Conservation (phyloP, 371 early-diverging fungal genomes). For the Mucor saturninus region DNA sequence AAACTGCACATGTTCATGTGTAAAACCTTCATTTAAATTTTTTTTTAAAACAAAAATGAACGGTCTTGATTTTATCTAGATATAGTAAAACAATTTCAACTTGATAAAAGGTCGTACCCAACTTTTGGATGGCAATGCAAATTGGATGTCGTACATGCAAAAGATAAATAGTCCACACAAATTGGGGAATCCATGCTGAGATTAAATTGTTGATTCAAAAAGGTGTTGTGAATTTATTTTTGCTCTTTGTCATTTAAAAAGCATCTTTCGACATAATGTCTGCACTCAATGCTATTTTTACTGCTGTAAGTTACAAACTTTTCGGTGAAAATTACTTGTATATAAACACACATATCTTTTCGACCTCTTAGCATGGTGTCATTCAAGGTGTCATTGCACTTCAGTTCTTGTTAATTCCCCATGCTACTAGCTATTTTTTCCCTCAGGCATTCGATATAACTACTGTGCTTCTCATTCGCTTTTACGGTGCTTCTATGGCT, state of each 20-base stretch:
- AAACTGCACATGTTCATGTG: too few species aligned
- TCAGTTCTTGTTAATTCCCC: conserved; percentile 33
- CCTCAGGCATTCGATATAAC: conserved; percentile 22
- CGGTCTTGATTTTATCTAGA: too few species aligned
- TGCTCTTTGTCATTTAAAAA: neutral
- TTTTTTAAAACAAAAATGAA: too few species aligned
- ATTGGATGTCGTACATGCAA: too few species aligned
- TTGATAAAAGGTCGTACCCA: too few species aligned
- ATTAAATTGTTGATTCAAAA: too few species aligned
- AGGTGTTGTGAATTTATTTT: neutral
- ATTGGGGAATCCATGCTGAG: too few species aligned
- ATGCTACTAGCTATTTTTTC: conserved; percentile 16
- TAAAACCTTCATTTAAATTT: too few species aligned
- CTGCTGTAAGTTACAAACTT: conserved; percentile 20
- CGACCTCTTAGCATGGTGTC: conserved; percentile 34
- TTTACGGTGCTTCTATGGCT: conserved; percentile 40
- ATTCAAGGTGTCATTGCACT: conserved; percentile 31
- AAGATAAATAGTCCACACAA: neutral
- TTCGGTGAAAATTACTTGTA: neutral
- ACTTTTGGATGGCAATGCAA: too few species aligned
- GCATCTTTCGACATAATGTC: conserved; percentile 11
- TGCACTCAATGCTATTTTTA: conserved; percentile 26
- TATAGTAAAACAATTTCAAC: too few species aligned
- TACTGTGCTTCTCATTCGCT: conserved; percentile 28
- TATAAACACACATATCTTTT: too few species aligned